Evolutionary conservation across 2,329 filamentous ascomycete genomes (phyloP).

Genomic region (Talaromyces sp.): DNA sequence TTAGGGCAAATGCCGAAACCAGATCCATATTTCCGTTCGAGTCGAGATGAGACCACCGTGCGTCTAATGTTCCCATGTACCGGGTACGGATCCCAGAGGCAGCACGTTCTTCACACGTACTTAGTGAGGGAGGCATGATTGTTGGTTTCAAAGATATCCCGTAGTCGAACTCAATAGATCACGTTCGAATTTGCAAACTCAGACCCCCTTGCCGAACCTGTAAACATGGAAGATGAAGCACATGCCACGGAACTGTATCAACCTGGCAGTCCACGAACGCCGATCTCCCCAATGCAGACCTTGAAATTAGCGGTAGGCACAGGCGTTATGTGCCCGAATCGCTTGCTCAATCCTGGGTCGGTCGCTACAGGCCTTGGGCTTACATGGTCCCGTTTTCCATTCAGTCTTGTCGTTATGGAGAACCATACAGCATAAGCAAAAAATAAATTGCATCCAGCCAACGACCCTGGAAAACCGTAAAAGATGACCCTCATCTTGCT

Average conservation of each 20-base stretch:
- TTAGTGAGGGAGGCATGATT: neutral
- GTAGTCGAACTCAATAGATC: neutral
- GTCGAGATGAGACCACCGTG: neutral
- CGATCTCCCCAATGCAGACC: neutral
- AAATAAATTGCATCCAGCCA: neutral
- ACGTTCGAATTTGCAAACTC: neutral
- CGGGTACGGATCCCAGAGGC: neutral
- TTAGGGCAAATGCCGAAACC: neutral
- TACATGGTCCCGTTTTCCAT: too few species aligned
- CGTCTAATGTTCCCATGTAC: neutral
- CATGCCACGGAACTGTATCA: neutral
- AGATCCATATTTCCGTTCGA: neutral
- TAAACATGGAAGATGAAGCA: neutral
- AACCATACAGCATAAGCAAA: neutral
- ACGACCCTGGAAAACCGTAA: too few species aligned
- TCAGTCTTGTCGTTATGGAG: too few species aligned
- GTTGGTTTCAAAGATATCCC: neutral
- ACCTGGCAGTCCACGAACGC: neutral
- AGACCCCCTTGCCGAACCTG: neutral
- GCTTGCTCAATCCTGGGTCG: neutral
- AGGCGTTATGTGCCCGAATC: neutral
- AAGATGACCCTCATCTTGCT: neutral
- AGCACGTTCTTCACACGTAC: neutral
- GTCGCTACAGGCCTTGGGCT: neutral
- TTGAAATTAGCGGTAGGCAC: too few species aligned